Evolutionary conservation across 1,284 basidiomycete genomes (phyloP).

Genomic region (Cutaneotrichosporon cutaneum): DNA sequence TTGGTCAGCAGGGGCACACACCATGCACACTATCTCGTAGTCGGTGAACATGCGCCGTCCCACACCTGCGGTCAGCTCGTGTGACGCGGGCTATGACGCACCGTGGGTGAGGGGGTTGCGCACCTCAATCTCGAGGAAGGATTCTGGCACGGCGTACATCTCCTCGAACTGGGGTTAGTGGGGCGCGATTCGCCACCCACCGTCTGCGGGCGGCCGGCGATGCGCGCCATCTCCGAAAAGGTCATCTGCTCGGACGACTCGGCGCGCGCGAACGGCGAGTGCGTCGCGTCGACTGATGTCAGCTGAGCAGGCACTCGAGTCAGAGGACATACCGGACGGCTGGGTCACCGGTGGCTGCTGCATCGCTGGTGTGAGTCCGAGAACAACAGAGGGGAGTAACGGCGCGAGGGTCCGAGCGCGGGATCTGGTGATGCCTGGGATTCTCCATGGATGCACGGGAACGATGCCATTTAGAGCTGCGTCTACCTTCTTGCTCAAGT

Average conservation of each 20-base stretch:
- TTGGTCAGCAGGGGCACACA: slow-evolving; percentile 48
- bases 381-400: not conserved
- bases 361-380: slow-evolving; percentile 9
- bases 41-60: slow-evolving; percentile 99
- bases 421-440: not conserved
- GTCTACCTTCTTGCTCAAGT: too few species aligned
- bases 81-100: slow-evolving; percentile 42
- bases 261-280: slow-evolving; percentile 70
- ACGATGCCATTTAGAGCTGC: too few species aligned
- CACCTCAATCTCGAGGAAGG: slow-evolving; percentile 97
- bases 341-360: slow-evolving; percentile 12
- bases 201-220: slow-evolving; percentile 73
- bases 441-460: not conserved
- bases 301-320: not conserved
- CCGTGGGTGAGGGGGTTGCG: slow-evolving; percentile 95
- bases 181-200: slow-evolving; percentile 57
- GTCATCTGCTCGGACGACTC: slow-evolving; percentile 53
- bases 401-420: not conserved
- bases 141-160: slow-evolving; percentile 96
- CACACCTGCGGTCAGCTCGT: slow-evolving; percentile 62
- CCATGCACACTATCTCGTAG: slow-evolving; percentile 98
- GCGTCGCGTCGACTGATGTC: slow-evolving; percentile 44
- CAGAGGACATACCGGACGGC: slow-evolving; percentile 8
- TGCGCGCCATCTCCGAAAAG: slow-evolving; percentile 67
- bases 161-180: slow-evolving; percentile 73